phyloP scores from a whole-genome alignment of 495 filamentous ascomycete genomes.

The Trypethelium eluteriae region DNA sequence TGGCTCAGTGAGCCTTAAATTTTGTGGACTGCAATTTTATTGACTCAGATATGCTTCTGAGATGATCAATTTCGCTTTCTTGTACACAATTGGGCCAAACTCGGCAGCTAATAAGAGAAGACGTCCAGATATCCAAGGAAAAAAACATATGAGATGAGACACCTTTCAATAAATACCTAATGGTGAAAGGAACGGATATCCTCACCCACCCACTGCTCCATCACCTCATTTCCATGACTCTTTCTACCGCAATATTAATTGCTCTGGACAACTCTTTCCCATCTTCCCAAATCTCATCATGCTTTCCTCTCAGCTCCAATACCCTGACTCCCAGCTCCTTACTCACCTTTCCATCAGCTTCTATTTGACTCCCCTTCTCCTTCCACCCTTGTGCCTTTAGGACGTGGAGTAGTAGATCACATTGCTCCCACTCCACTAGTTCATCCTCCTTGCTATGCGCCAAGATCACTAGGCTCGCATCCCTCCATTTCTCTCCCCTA shows the following conservation, averaged over 20 bases:
- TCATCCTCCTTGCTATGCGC: conserved; percentile 54
- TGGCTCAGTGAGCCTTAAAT: too few species aligned
- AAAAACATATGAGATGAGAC: too few species aligned
- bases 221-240: neutral
- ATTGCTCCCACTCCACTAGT: conserved; percentile 51
- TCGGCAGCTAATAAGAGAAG: too few species aligned
- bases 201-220: neutral
- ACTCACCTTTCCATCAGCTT: conserved; percentile 15
- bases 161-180: too few species aligned
- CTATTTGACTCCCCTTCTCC: conserved; percentile 25
- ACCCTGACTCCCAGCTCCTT: conserved; percentile 25
- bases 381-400: conserved; percentile 31
- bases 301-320: conserved; percentile 48
- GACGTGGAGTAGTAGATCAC: conserved; percentile 40
- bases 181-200: too few species aligned
- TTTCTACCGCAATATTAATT: conserved; percentile 18
- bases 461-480: conserved; percentile 47
- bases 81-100: too few species aligned
- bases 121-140: too few species aligned
- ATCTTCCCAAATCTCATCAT: conserved; percentile 54
- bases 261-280: conserved; percentile 44
- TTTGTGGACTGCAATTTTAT: too few species aligned
- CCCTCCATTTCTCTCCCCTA: conserved; percentile 37
- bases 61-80: too few species aligned
- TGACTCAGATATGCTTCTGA: too few species aligned